These are phyloP conservation scores for Penicillium sp. DNA, from an alignment of 2,329 filamentous ascomycete species.

Conservation along the genomic window DNA sequence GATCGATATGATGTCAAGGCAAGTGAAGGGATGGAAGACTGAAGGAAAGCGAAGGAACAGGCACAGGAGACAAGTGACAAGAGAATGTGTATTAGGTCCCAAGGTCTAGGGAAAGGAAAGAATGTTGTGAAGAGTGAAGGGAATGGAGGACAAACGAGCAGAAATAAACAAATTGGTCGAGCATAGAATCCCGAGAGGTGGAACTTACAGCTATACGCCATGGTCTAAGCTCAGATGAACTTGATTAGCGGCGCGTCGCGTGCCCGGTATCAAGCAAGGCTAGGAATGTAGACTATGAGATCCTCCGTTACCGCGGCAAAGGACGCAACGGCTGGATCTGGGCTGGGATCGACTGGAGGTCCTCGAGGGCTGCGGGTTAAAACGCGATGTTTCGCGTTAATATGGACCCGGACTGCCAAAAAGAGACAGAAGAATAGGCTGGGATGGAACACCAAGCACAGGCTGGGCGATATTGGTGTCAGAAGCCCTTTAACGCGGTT, in stretches of 20 bases:
- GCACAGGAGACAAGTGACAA: conserved; percentile 17
- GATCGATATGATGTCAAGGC: neutral
- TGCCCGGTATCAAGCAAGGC: conserved; percentile 41
- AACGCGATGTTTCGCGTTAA: conserved; percentile 11
- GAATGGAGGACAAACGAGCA: conserved; percentile 38
- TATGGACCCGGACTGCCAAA: conserved; percentile 6
- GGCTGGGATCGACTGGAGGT: conserved; percentile 15
- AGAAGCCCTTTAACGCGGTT: conserved; percentile 13
- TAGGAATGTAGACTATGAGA: conserved; percentile 44
- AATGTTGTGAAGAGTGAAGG: conserved; percentile 31
- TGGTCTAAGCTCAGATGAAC: conserved; percentile 31
- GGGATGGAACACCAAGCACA: conserved; percentile 10
- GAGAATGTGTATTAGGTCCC: conserved; percentile 17
- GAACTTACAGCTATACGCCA: conserved; percentile 43
- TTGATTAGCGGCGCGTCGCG: conserved; percentile 37
- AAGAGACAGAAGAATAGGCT: conserved; percentile 12
- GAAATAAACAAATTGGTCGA: conserved; percentile 43
- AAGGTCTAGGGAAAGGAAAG: conserved; percentile 22
- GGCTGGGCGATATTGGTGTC: conserved; percentile 10
- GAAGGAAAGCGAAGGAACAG: conserved; percentile 16
- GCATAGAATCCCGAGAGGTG: conserved; percentile 33
- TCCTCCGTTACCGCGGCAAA: conserved; percentile 38
- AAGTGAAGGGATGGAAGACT: conserved; percentile 13
- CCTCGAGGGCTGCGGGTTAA: conserved; percentile 12
- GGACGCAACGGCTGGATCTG: conserved; percentile 8